Evolutionary conservation across 2,329 filamentous ascomycete genomes (phyloP).

Genomic region (Madurella fahalii): DNA sequence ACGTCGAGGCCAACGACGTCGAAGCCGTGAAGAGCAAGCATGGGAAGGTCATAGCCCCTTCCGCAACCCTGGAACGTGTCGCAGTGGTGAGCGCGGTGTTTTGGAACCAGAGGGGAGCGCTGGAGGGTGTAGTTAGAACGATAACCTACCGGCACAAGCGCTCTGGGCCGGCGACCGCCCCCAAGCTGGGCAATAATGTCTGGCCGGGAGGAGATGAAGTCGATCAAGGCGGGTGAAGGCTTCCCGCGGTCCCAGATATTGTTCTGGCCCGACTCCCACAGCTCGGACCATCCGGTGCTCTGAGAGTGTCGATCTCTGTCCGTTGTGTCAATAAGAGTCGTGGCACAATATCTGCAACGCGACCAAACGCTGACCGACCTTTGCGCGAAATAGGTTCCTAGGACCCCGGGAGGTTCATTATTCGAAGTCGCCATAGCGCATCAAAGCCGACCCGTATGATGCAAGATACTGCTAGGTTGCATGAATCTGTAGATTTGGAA

Average conservation of each 20-base stretch:
- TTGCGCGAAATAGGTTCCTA: too few relatives aligned
- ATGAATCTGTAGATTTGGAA: too few relatives aligned
- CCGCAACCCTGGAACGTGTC: not conserved
- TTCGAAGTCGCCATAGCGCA: too few relatives aligned
- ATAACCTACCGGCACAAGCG: not conserved
- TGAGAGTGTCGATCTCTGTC: not conserved
- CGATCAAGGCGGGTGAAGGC: not conserved
- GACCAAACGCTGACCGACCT: too few relatives aligned
- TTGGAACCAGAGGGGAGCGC: not conserved
- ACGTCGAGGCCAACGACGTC: conserved; percentile 59
- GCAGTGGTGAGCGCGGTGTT: not conserved
- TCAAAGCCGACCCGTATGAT: too few relatives aligned
- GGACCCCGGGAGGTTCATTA: too few relatives aligned
- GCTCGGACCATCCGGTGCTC: not conserved
- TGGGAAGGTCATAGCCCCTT: conserved; percentile 45
- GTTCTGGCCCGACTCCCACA: not conserved
- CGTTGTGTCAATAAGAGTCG: too few relatives aligned
- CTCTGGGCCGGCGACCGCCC: not conserved
- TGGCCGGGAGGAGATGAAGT: not conserved
- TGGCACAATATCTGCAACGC: too few relatives aligned
- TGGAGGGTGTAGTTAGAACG: not conserved
- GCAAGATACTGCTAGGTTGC: too few relatives aligned
- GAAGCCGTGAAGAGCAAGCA: conserved; percentile 58
- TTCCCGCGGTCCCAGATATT: not conserved
- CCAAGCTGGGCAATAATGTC: too few relatives aligned